phyloP scores from a whole-genome alignment of 2,329 filamentous ascomycete species.

The Fusarium zealandicum region DNA sequence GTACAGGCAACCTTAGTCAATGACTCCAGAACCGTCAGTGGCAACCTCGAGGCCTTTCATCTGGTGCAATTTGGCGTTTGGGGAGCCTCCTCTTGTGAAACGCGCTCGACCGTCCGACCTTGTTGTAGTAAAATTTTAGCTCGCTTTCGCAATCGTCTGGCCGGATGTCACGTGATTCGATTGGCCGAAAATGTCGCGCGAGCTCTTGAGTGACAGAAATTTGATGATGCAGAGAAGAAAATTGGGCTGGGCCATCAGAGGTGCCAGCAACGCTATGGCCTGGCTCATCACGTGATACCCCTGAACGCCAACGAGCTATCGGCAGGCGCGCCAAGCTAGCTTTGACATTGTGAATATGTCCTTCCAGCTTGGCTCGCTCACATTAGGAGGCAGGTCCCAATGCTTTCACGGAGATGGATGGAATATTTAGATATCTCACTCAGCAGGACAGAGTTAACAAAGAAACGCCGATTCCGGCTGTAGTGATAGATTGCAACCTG shows the following conservation, averaged over 20 bases:
- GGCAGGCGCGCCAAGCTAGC: conserved; percentile 18
- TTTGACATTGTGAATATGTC: background rate
- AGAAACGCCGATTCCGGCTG: conserved; percentile 16
- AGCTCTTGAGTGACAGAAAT: conserved; percentile 24
- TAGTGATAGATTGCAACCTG: conserved; percentile 24
- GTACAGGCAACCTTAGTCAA: conserved; percentile 44
- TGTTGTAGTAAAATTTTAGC: conserved; percentile 40
- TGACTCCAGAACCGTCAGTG: conserved; percentile 40
- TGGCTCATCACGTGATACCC: conserved; percentile 43
- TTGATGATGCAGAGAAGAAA: conserved; percentile 45
- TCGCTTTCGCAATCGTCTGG: conserved; percentile 39
- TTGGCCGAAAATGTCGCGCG: conserved; percentile 30
- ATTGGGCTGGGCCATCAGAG: conserved; percentile 31
- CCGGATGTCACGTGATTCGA: conserved; percentile 44
- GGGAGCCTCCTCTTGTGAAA: conserved; percentile 33
- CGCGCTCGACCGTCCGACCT: conserved; percentile 26
- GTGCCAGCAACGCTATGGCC: conserved; percentile 33
- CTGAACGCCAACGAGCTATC: conserved; percentile 32
- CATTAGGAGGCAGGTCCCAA: background rate
- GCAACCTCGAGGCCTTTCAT: conserved; percentile 42
- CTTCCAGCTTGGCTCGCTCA: background rate
- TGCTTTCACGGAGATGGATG: background rate
- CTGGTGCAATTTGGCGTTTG: conserved; percentile 34
- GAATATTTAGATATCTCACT: background rate
- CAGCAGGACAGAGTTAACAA: background rate